A percentile compares a stretch with the other conserved stretches of the same genome.
These are phyloP conservation scores for Penicillium verrucosum DNA, from an alignment of 2,329 filamentous ascomycete genomes.

Conservation along the genomic window DNA sequence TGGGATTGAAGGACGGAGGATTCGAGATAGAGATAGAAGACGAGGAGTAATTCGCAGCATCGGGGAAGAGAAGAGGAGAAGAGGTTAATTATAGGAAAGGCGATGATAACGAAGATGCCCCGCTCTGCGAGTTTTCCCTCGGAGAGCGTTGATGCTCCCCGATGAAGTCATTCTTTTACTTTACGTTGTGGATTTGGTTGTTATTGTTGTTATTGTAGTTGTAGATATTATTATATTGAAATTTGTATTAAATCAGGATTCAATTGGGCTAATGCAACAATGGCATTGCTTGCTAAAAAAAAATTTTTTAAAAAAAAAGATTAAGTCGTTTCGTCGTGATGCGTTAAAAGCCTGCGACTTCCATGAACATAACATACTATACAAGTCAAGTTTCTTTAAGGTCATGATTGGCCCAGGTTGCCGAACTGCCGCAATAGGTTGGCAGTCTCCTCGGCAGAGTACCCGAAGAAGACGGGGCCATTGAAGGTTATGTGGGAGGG, in stretches of 20 bases:
- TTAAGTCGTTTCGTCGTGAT: slow-evolving; percentile 20
- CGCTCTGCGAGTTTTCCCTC: slow-evolving; percentile 22
- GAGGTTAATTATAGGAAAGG: slow-evolving; percentile 4
- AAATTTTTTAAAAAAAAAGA: not conserved
- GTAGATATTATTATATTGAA: not conserved
- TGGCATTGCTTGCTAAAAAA: not conserved
- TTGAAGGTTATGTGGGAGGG: slow-evolving; percentile 78
- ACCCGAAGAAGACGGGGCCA: slow-evolving; percentile 91
- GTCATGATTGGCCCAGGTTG: slow-evolving; percentile 14
- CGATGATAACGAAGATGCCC: slow-evolving; percentile 11
- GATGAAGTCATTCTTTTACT: slow-evolving; percentile 1
- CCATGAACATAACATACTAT: slow-evolving; percentile 6
- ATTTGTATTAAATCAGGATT: not conserved
- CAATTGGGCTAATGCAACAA: not conserved
- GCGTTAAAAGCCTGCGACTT: slow-evolving; percentile 10
- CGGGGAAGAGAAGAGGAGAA: slow-evolving; percentile 12
- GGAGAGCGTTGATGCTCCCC: slow-evolving; percentile 11
- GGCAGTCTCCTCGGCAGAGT: slow-evolving; percentile 78
- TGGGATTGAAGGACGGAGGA: slow-evolving; percentile 5
- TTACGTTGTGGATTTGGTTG: not conserved
- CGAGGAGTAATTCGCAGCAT: slow-evolving; percentile 28
- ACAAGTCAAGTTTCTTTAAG: not conserved
- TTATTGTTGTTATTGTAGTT: not conserved
- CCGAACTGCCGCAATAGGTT: slow-evolving; percentile 63
- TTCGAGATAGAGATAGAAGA: slow-evolving; percentile 20